Evolutionary conservation across 441 rosid species (phyloP), one percentile per base, ranked within the genome.

Genomic region (Erysimum pusillum): DNA sequence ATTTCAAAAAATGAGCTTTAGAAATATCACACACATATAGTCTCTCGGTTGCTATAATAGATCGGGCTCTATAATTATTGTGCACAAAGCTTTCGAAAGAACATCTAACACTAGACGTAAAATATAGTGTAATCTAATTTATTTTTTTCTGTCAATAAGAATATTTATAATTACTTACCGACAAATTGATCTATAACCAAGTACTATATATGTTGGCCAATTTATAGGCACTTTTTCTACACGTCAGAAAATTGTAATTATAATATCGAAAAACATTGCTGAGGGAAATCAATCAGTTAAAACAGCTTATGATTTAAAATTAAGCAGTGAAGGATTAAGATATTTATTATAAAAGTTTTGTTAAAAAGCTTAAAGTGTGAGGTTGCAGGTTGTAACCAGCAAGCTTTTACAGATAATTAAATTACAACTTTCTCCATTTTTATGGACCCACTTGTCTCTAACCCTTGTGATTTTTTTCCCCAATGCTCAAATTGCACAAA

Each of bases 391-490:
- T 77, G 77, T 66, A 77, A 66, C 72, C 67, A 72, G 74, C 74
- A 42, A 67, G 63, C 81, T 59, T 78, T 78, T 72, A 60, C 81
- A 65, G 63, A 77, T 71, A 28, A 28, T 28, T 28, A 77, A 65
- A 77, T 58, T 77, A 49, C 64, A 72, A 71, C 69, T 71, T 77
- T 71, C 63, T 48, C 28, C 32, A 34, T 5, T 39, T 35, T 38
- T 61, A n/a, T 56, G 81, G 77, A 42, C 73, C 75, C 69, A 72
- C 77, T 49, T 72, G 69, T 78, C 77, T 66, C 51, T 71, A 48
- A 57, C 49, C 49, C 71, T 69, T 62, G 11, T 69, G 28, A 12
- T 15, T 8, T 39, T 35, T 48, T 13, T 25, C 28, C 49, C 48
- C 13, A 41, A 32, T 63, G 46, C 38, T n/a, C 9, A 69, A 62